Conservation (phyloP, 257 asterid genomes). For the Solanum appendiculatum region DNA sequence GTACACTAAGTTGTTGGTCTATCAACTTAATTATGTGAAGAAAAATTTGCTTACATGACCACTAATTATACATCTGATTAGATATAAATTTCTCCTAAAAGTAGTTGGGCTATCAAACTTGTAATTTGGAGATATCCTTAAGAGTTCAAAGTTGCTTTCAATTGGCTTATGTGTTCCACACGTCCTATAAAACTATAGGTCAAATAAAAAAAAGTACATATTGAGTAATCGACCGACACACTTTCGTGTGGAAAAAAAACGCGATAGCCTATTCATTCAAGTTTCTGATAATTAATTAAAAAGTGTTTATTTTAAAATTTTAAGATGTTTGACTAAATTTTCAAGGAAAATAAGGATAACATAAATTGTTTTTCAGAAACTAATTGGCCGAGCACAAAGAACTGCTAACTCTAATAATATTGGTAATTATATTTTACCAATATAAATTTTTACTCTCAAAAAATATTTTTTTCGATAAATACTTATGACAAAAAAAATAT, state of each 20-base stretch:
- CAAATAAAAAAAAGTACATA: not conserved
- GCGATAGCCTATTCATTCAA: not conserved
- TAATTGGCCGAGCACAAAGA: not conserved
- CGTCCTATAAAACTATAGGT: not conserved
- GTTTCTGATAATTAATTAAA: not conserved
- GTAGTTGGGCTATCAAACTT: not conserved
- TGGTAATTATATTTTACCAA: not conserved
- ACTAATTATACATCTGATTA: not conserved
- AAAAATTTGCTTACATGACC: not conserved
- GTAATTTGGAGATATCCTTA: not conserved
- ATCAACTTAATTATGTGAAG: not conserved
- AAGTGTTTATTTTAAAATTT: not conserved
- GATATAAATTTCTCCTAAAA: not conserved
- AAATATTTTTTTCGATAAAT: not conserved
- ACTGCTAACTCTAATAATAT: not conserved
- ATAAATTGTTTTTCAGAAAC: not conserved
- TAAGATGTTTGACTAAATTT: too few species aligned
- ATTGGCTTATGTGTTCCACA: not conserved
- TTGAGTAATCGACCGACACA: too few species aligned
- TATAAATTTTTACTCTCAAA: not conserved
- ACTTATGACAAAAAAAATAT: not conserved
- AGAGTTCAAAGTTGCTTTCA: not conserved
- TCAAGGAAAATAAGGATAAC: not conserved
- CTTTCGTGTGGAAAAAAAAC: not conserved
- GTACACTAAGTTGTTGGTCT: not conserved